phyloP scores from a whole-genome alignment of 208 protist species.

The Trypanosoma vivax region DNA sequence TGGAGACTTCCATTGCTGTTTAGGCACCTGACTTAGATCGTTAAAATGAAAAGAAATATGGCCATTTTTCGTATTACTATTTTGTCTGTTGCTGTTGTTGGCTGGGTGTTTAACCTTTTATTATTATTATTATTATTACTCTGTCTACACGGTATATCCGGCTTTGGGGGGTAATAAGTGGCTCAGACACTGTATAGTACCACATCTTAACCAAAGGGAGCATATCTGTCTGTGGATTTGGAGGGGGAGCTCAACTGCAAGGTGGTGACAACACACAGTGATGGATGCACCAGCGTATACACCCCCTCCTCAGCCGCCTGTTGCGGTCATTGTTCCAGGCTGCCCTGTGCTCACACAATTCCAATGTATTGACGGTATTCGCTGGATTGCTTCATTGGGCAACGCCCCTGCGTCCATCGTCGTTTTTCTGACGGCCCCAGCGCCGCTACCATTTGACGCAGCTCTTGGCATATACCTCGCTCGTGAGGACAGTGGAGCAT shows the following conservation, averaged over 20 bases:
- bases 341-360: slow-evolving; percentile 41
- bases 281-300: neutral
- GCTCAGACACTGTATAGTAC: no score
- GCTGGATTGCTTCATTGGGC: slow-evolving; percentile 48
- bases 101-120: no score
- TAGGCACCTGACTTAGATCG: no score
- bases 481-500: slow-evolving; percentile 41
- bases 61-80: no score
- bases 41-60: no score
- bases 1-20: no score
- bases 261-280: neutral
- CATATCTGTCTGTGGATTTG: no score
- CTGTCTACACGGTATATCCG: no score
- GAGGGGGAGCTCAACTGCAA: neutral
- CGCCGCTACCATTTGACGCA: slow-evolving; percentile 27
- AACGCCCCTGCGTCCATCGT: slow-evolving; percentile 44
- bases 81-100: no score
- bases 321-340: slow-evolving; percentile 68
- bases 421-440: slow-evolving; percentile 57
- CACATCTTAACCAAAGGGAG: no score
- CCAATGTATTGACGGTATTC: slow-evolving; percentile 27
- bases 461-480: slow-evolving; percentile 61
- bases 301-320: slow-evolving; percentile 7
- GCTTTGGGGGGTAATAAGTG: no score
- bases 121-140: no score